phyloP scores from a whole-genome alignment of 352 stramenopile species.

The Elongisporangium prolatum region DNA sequence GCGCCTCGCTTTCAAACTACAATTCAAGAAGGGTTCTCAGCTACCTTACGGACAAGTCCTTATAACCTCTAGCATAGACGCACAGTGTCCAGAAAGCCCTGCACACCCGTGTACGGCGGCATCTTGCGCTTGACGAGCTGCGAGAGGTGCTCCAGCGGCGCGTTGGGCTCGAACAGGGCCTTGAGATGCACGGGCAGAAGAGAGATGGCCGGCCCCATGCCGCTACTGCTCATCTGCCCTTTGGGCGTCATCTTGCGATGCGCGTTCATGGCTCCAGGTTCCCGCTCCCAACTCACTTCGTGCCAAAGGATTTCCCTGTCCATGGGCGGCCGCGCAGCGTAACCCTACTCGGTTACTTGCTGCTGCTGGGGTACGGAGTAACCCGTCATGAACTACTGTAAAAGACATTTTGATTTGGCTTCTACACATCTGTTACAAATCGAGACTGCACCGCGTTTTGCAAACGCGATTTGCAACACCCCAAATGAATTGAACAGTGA shows the following conservation, averaged over 20 bases:
- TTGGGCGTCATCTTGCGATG: constrained; percentile 88
- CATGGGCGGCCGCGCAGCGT: background rate
- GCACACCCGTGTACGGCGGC: constrained; percentile 67
- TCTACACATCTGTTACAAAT: background rate
- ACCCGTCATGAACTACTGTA: background rate
- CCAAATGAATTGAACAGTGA: background rate
- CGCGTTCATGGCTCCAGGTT: constrained; percentile 39
- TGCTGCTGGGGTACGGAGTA: background rate
- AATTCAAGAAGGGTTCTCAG: background rate
- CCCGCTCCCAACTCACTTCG: background rate
- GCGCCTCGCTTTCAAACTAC: constrained; percentile 60
- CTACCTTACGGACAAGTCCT: background rate
- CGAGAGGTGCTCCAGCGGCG: constrained; percentile 63
- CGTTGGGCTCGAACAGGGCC: constrained; percentile 76
- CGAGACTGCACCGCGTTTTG: background rate
- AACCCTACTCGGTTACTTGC: background rate
- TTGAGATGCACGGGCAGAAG: constrained; percentile 77
- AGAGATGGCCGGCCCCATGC: constrained; percentile 81
- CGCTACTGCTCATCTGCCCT: constrained; percentile 84
- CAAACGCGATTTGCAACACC: background rate
- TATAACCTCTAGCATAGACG: background rate
- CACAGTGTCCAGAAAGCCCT: constrained; percentile 33
- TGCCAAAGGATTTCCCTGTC: background rate
- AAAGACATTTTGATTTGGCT: background rate
- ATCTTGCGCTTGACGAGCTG: constrained; percentile 85